Evolutionary conservation across 805 yeast genomes (phyloP).

Genomic region (Kodamaea leandrae): DNA sequence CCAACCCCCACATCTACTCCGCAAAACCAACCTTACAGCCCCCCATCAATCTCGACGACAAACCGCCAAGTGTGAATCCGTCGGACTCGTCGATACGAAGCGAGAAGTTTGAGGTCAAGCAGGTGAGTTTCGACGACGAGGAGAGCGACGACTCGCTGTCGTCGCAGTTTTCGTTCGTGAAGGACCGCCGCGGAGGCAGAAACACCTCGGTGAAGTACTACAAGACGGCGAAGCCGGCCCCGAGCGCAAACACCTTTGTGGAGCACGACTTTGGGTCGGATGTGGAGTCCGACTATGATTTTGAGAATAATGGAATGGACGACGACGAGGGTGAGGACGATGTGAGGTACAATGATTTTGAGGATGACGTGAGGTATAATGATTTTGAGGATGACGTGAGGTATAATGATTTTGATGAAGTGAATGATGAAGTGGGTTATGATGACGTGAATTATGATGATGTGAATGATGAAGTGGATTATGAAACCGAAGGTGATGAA

Average conservation of each 20-base stretch:
- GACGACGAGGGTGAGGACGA: slow-evolving; percentile 35
- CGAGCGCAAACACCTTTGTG: slow-evolving; percentile 21
- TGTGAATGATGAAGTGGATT: background rate
- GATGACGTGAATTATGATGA: background rate
- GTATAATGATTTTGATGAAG: background rate
- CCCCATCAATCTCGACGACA: slow-evolving; percentile 1
- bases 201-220: slow-evolving; percentile 55
- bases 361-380: slow-evolving; percentile 11
- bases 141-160: slow-evolving; percentile 19
- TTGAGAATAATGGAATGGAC: slow-evolving; percentile 41
- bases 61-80: slow-evolving; percentile 6
- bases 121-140: slow-evolving; percentile 13
- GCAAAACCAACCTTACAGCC: slow-evolving; percentile 2
- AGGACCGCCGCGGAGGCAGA: slow-evolving; percentile 44
- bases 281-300: slow-evolving; percentile 36
- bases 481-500: too few species aligned
- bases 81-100: slow-evolving; percentile 9
- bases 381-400: slow-evolving; percentile 2
- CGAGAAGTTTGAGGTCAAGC: slow-evolving; percentile 12
- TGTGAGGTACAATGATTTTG: slow-evolving; percentile 21
- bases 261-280: slow-evolving; percentile 27
- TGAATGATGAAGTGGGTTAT: background rate
- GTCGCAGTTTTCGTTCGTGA: slow-evolving; percentile 52
- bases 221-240: slow-evolving; percentile 29
- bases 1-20: background rate